Conservation (phyloP, 2,329 filamentous ascomycete genomes). For the Phaeosphaeria sp. region DNA sequence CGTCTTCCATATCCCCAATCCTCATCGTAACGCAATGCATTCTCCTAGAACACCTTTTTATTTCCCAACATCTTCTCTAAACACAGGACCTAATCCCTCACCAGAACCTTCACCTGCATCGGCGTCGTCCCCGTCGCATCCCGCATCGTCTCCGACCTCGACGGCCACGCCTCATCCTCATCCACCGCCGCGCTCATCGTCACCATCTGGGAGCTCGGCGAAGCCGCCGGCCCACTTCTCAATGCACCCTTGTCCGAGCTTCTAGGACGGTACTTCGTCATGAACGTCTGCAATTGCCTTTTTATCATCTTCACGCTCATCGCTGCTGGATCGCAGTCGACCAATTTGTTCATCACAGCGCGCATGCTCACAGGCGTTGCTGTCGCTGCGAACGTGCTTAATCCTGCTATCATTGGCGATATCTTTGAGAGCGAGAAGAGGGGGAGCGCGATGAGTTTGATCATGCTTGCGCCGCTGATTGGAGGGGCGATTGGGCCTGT, state of each 20-base stretch:
- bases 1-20: too few species aligned
- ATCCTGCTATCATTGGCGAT: constrained; percentile 69
- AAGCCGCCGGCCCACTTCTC: constrained; percentile 43
- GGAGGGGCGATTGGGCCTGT: constrained; percentile 65
- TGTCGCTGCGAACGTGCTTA: constrained; percentile 62
- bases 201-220: constrained; percentile 47
- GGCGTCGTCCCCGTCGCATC: constrained; percentile 44
- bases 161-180: constrained; percentile 27
- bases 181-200: constrained; percentile 41
- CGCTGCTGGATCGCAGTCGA: constrained; percentile 48
- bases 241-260: constrained; percentile 45
- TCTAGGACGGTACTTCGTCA: constrained; percentile 40
- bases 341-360: constrained; percentile 50
- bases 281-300: constrained; percentile 49
- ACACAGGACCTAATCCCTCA: constrained; percentile 12
- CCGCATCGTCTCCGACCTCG: constrained; percentile 41
- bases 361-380: constrained; percentile 54
- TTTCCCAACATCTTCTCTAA: not conserved
- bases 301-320: constrained; percentile 55
- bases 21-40: too few species aligned
- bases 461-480: constrained; percentile 64
- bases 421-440: constrained; percentile 65
- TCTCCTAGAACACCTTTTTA: too few species aligned
- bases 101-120: constrained; percentile 48
- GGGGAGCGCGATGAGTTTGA: constrained; percentile 64